These are phyloP conservation scores for Aspergillus jensenii DNA, from an alignment of 2,329 filamentous ascomycete species.

Conservation along the genomic window DNA sequence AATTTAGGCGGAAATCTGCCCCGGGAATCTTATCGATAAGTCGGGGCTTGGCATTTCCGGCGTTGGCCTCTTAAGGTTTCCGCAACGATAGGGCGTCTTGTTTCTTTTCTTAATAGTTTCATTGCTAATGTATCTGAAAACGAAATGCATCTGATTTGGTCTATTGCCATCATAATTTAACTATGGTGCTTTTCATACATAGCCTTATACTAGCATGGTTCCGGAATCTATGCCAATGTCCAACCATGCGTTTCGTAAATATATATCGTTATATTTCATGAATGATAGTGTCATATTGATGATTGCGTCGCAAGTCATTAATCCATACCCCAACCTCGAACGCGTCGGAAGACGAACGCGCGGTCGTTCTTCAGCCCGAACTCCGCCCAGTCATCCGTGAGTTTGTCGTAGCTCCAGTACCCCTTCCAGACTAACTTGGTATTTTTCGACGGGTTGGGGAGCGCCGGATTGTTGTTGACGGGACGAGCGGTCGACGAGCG, in stretches of 20 bases:
- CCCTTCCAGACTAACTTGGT: constrained; percentile 87
- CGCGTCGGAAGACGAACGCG: constrained; percentile 61
- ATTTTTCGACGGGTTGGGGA: constrained; percentile 60
- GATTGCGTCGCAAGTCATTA: constrained; percentile 15
- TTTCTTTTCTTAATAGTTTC: not conserved
- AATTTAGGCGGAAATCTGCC: constrained; percentile 14
- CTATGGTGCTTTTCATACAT: not conserved
- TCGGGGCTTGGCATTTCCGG: constrained; percentile 14
- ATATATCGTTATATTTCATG: not conserved
- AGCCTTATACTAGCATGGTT: not conserved
- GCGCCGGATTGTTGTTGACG: constrained; percentile 40
- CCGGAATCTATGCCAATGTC: not conserved
- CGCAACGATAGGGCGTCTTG: not conserved
- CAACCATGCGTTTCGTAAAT: not conserved
- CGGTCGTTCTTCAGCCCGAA: constrained; percentile 67
- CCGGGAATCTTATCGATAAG: constrained; percentile 30
- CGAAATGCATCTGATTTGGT: not conserved
- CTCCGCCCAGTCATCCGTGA: constrained; percentile 88
- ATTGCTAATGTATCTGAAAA: not conserved
- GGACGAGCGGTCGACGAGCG: constrained; percentile 52
- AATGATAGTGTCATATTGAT: not conserved
- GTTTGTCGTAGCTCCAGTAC: constrained; percentile 85
- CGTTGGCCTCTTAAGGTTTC: too few species aligned
- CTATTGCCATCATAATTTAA: not conserved
- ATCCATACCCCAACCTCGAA: constrained; percentile 57